Evolutionary conservation across 2,329 filamentous ascomycete species (phyloP).

Genomic region (Aphanoascus verrucosus): DNA sequence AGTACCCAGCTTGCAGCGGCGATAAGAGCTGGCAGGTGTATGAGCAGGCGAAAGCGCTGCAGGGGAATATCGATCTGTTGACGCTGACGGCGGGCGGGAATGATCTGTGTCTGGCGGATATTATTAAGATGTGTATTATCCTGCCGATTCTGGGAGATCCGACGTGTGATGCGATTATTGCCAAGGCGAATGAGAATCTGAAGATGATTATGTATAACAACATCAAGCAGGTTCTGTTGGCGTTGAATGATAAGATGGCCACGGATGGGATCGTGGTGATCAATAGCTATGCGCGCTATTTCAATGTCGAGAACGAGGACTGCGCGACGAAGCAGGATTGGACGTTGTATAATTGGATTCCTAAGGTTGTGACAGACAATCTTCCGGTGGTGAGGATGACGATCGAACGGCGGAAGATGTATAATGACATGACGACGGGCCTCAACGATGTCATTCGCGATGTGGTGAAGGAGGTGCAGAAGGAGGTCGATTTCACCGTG

Average conservation of each 20-base stretch:
- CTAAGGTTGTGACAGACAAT: neutral
- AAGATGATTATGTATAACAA: constrained; percentile 23
- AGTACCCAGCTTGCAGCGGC: constrained; percentile 23
- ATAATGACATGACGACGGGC: constrained; percentile 22
- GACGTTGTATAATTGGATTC: neutral
- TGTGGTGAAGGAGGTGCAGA: constrained; percentile 22
- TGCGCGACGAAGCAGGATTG: constrained; percentile 18
- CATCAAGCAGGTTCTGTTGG: constrained; percentile 20
- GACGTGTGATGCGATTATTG: constrained; percentile 14
- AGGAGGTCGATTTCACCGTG: constrained; percentile 19
- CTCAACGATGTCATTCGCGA: constrained; percentile 24
- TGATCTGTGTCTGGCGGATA: constrained; percentile 26
- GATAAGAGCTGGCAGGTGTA: constrained; percentile 22
- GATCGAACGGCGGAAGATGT: constrained; percentile 21
- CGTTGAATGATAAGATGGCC: constrained; percentile 24
- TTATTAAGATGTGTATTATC: constrained; percentile 20
- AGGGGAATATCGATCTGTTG: constrained; percentile 26
- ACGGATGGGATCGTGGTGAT: constrained; percentile 24
- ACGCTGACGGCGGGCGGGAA: constrained; percentile 33
- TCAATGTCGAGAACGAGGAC: constrained; percentile 23
- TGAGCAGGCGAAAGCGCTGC: constrained; percentile 21
- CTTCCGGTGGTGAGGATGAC: constrained; percentile 15
- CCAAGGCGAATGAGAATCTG: constrained; percentile 22
- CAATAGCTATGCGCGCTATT: constrained; percentile 27
- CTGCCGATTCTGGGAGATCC: constrained; percentile 13